These are phyloP conservation scores for Xylariaceae sp. DNA, from an alignment of 2,329 filamentous ascomycete genomes.

Conservation along the genomic window DNA sequence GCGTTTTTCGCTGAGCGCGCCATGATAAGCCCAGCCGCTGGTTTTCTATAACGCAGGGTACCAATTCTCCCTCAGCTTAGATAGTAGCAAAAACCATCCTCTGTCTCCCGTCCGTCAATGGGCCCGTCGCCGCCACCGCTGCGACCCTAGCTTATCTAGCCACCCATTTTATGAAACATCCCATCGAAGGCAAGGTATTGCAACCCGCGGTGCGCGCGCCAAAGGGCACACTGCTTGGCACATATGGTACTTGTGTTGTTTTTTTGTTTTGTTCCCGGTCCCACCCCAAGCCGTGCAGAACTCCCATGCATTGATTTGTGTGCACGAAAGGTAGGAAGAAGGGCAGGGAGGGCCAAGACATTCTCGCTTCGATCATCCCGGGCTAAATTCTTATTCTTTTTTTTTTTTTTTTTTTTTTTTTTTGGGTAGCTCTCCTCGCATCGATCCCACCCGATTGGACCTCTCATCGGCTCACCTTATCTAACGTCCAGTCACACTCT, in stretches of 20 bases:
- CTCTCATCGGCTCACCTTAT: conserved; percentile 19
- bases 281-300: conserved; percentile 11
- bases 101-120: conserved; percentile 8
- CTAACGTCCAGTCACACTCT: background rate
- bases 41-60: conserved; percentile 10
- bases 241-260: background rate
- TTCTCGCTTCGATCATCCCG: conserved; percentile 11
- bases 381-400: background rate
- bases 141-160: conserved; percentile 11
- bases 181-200: conserved; percentile 15
- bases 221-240: conserved; percentile 13
- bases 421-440: conserved; percentile 4
- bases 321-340: conserved; percentile 8
- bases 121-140: conserved; percentile 16
- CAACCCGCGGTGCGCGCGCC: conserved; percentile 18
- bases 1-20: conserved; percentile 19
- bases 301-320: conserved; percentile 11
- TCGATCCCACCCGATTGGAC: conserved; percentile 25
- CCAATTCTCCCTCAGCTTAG: conserved; percentile 11
- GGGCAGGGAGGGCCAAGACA: conserved; percentile 9
- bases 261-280: conserved; percentile 17
- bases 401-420: background rate
- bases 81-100: conserved; percentile 15
- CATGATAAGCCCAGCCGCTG: background rate
- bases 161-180: conserved; percentile 13